phyloP scores from a whole-genome alignment of 2,329 filamentous ascomycete species.

The Xylaria sp. region DNA sequence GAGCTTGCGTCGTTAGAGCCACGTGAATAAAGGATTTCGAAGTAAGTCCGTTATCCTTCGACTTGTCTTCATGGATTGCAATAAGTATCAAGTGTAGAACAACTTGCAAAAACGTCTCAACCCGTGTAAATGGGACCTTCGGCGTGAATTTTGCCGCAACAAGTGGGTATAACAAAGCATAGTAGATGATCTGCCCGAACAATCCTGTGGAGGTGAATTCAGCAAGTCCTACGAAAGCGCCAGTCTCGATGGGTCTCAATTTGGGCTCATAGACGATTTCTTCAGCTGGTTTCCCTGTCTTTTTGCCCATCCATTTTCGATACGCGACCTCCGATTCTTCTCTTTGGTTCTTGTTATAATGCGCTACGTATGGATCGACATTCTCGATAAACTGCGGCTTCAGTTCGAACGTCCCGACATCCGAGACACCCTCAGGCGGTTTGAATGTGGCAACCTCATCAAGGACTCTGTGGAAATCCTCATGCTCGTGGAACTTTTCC shows the following conservation, averaged over 20 bases:
- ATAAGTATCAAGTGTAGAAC: slow-evolving; percentile 87
- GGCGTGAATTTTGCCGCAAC: slow-evolving; percentile 72
- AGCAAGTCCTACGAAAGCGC: slow-evolving; percentile 78
- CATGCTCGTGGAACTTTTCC: slow-evolving; percentile 86
- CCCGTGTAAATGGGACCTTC: slow-evolving; percentile 76
- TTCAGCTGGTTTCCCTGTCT: slow-evolving; percentile 77
- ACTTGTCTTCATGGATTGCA: slow-evolving; percentile 81
- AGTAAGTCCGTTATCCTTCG: slow-evolving; percentile 57
- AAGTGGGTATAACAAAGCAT: slow-evolving; percentile 81
- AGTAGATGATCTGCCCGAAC: slow-evolving; percentile 90
- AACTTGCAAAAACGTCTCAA: slow-evolving; percentile 92
- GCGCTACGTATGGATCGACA: slow-evolving; percentile 92
- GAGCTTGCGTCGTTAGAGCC: slow-evolving; percentile 68
- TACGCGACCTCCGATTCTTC: slow-evolving; percentile 94
- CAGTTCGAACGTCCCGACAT: slow-evolving; percentile 92
- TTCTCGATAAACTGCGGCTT: slow-evolving; percentile 85
- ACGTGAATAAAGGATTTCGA: slow-evolving; percentile 73
- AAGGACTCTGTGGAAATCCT: slow-evolving; percentile 84
- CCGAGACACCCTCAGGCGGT: slow-evolving; percentile 86
- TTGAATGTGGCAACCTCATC: slow-evolving; percentile 89
- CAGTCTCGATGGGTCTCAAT: slow-evolving; percentile 74
- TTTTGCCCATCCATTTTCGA: slow-evolving; percentile 84
- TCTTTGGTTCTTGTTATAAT: slow-evolving; percentile 95
- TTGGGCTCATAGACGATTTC: slow-evolving; percentile 94
- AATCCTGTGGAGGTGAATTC: slow-evolving; percentile 82